Percentiles rank a stretch among this genome's conserved stretches.
Conservation (phyloP, 192 early-diverging fungal species). For the Coemansia brasiliensis region DNA sequence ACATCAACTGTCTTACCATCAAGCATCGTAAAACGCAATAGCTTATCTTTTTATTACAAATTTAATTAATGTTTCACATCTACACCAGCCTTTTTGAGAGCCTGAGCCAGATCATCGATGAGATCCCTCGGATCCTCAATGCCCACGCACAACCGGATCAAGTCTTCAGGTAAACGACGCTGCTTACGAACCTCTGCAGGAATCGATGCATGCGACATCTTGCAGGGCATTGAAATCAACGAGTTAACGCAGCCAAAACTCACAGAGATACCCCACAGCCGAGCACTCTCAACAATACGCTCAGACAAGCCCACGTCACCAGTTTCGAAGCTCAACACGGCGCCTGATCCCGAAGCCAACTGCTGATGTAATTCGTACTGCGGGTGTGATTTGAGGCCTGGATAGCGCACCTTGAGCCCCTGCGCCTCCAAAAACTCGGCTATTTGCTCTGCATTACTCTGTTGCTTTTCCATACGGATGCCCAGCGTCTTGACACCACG, state of each 20-base stretch:
- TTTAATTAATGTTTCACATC: conserved; percentile 27
- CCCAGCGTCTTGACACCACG: conserved; percentile 94
- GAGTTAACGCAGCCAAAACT: conserved; percentile 99
- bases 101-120: conserved; percentile 78
- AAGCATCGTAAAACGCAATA: conserved; percentile 57
- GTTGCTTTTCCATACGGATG: conserved; percentile 95
- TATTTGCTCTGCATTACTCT: conserved; percentile 77
- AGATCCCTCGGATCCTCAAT: conserved; percentile 95
- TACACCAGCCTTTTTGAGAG: conserved; percentile 66
- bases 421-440: conserved; percentile 78
- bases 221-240: conserved; percentile 96
- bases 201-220: conserved; percentile 97
- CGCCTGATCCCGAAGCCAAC: conserved; percentile 84
- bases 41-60: background rate
- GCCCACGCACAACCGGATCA: conserved; percentile 93
- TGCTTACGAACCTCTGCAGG: conserved; percentile 86
- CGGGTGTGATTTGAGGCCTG: conserved; percentile 80
- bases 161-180: conserved; percentile 90
- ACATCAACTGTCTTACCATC: conserved; percentile 79
- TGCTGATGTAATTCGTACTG: conserved; percentile 78
- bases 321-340: conserved; percentile 94
- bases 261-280: conserved; percentile 90
- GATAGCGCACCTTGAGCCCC: conserved; percentile 86
- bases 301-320: conserved; percentile 77
- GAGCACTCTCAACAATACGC: conserved; percentile 78